Base-by-base conservation (phyloP, 768 basidiomycete species). In the Agaricus subrufescens region DNA sequence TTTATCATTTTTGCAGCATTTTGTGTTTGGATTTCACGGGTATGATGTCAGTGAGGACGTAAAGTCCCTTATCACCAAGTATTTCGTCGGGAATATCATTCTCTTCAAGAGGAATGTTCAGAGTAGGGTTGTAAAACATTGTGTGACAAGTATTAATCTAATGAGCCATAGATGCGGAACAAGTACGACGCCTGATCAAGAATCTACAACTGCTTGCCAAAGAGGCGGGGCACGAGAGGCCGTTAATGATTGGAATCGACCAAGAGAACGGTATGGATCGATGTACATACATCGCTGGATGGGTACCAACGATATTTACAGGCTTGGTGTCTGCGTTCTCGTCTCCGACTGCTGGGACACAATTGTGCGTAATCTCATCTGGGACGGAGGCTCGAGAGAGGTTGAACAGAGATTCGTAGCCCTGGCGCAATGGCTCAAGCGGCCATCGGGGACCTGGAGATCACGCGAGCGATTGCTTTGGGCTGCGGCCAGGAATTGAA, bases 361-460 rank as follows among this genome's bases (percentile, higher is more conserved):
- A 85, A 58, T 88, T 87, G 87, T 86, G 59, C 63, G 83, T 74
- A 14, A 37, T 38, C 53, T 46, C 25, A 49, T 38, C 19, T 19
- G 19, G n/a, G 2, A 30, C 44, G 15, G 19, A 11, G 15, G 8
- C 19, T 11, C 43, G 34, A 34, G 14, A 2, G 10, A 56, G 23
- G 3, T 53, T 49, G 14, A 46, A 40, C n/a, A 29, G n/a, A 1
- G 9, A 15, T 12, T 37, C 26, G 19, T 25, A 88, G 87, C 56
- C 87, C 87, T 14, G 87, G 86, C 0, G 86, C 87, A 4, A 89
- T 88, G 87, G 83, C 85, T 0, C 71, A 86, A 2, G 83, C 83
- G 2, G 83, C 85, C 3, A 78, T 82, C 0, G 78, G 78, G 1
- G 67, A 74, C 4, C 66, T 69, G 3, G 71, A 80, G 0, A 70